Conservation (phyloP, 495 filamentous ascomycete genomes). For the Penicillium paradoxum region DNA sequence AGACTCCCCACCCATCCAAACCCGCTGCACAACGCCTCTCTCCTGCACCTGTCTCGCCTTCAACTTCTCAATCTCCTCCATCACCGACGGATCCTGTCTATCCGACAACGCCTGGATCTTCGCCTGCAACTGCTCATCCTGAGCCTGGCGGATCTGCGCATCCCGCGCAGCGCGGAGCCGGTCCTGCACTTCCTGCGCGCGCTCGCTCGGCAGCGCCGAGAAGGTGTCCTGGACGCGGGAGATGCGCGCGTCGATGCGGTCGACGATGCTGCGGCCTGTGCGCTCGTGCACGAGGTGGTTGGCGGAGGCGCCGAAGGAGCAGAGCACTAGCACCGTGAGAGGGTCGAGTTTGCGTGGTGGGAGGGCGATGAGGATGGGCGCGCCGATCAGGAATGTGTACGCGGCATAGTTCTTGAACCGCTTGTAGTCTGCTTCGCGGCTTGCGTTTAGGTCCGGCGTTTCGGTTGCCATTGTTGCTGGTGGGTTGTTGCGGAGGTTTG, state of each 20-base stretch:
- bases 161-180: slow-evolving; percentile 36
- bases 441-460: slow-evolving; percentile 1
- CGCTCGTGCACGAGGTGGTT: slow-evolving; percentile 54
- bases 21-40: slow-evolving; percentile 42
- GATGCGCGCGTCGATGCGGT: slow-evolving; percentile 39
- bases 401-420: slow-evolving; percentile 57
- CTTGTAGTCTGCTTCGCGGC: slow-evolving; percentile 43
- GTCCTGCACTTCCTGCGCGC: slow-evolving; percentile 49
- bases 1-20: slow-evolving; percentile 63
- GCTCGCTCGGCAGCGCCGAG: slow-evolving; percentile 47
- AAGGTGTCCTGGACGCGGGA: slow-evolving; percentile 10
- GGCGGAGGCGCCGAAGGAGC: slow-evolving; percentile 56
- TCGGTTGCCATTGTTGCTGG: slow-evolving; percentile 12
- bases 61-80: slow-evolving; percentile 39
- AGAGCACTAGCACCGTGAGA: slow-evolving; percentile 54
- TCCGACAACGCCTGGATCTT: slow-evolving; percentile 15
- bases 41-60: slow-evolving; percentile 33
- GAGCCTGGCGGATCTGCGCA: slow-evolving; percentile 15
- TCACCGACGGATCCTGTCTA: slow-evolving; percentile 16
- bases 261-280: slow-evolving; percentile 51
- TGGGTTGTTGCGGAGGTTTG: background rate
- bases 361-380: slow-evolving; percentile 65
- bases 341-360: slow-evolving; percentile 75
- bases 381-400: slow-evolving; percentile 57
- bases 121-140: slow-evolving; percentile 21